Base-by-base conservation (phyloP, 257 asterid genomes). In the Fraxinus cuspidata region DNA sequence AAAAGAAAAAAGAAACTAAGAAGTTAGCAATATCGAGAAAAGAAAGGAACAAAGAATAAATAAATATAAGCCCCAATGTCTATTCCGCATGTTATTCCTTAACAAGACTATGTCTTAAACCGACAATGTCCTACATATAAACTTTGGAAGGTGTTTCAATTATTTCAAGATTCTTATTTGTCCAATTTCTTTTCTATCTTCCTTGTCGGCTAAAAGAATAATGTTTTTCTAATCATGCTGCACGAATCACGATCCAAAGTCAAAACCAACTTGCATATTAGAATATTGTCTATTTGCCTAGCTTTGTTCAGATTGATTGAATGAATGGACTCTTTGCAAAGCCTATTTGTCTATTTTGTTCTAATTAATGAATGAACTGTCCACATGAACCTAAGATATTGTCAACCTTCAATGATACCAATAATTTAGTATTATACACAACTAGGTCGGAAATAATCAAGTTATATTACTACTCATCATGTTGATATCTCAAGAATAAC, bases 231-330 rank as follows among this genome's bases (percentile, higher is more conserved):
- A 8, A 9, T 9, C 11, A 9, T 38, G 44, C 44, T 53, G 65
- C 28, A n/a, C 65, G 65, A 56, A 56, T 56, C 65, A 56, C 65
- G 69, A 44, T 58, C 83, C 78, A 42, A 81, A 81, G 89, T 83
- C 87, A 85, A 79, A 75, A 71, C 49, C 49, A 85, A 74, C 37
- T 8, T 80, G 82, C 79, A 73, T 44, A 38, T 1, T 85, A 75
- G 16, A 67, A 60, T 68, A 70, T 47, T 64, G 70, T 56, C 70
- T 47, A 27, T 49, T 28, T 72, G 53, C 13, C 73, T 11, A 42
- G 13, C 18, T 70, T 5, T 19, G 42, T 29, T n/a, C 65, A 56
- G 27, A n/a, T 56, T 56, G 7, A 53, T 18, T 53, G 64, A 42
- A 42, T 42, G 51, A 40, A 40, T 8, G 47, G 12, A 42, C 16